Base-by-base conservation (phyloP, 2,329 filamentous ascomycete genomes). In the Fusarium sambucinum region DNA sequence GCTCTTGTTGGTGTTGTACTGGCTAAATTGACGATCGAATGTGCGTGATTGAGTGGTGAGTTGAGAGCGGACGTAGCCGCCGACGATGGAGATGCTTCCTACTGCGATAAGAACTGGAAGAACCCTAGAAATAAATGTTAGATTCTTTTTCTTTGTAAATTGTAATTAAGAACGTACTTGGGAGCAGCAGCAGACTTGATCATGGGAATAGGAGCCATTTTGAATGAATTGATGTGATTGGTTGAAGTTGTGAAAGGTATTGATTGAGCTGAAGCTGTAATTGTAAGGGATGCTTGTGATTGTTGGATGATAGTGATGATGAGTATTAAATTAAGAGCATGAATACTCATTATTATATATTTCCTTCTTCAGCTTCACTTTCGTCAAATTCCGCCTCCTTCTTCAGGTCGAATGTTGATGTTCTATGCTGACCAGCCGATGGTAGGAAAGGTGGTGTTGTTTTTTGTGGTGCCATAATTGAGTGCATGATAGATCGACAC, bases 1-100 rank as follows among this genome's bases (percentile, higher is more conserved):
- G 51, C 72, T 74, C 33, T 66, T 52, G 12, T 45, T 45, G 29
- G 42, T 74, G 72, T 74, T 74, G 51, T 74, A 74, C 21, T 73
- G 60, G 23, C 59, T 63, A 44, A 74, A 74, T 37, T 63, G 73
- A 42, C 72, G 66, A 30, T 74, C 72, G 40, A 74, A 74, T 6
- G 57, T 71, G 42, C 63, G 55, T 5, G 72, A 74, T 27, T 66
- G 57, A 21, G 38, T 59, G 19, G 37, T 53, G 58, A 74, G 70
- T 45, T 74, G 70, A 11, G 59, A 57, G 13, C 47, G 59, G 48
- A 74, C 47, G 42, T 60, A 73, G 48, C 60, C 63, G 21, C 47
- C 60, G 4, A 73, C 60, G 25, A 62, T 37, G 11, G 70, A 59
- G 46, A 68, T 65, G 51, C 71, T 71, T 64, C 68, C 71, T 19